Evolutionary conservation across 495 filamentous ascomycete species (phyloP), one percentile per base, ranked within the genome.

Genomic region (Stereocaulon alpinum): DNA sequence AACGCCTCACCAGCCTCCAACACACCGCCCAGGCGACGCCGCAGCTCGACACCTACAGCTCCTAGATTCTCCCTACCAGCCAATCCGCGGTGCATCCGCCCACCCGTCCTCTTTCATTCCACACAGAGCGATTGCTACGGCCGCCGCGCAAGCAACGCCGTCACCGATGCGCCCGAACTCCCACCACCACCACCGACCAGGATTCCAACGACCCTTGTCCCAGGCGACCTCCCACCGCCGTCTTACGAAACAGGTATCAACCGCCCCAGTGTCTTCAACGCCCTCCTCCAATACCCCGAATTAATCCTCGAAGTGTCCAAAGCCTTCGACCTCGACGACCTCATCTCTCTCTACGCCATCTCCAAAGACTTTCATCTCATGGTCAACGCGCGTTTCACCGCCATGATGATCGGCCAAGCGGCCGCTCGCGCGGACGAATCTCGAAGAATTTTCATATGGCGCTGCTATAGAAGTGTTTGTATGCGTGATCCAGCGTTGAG

Each of bases 271-370:
- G 66, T 87, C 52, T 74, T 85, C 66, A 61, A 65, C 34, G 73
- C 72, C 3, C 61, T 88, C 22, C 59, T 76, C 37, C 63, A 68
- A 7, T 68, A 74, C 56, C 67, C 73, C 14, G 79, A 83, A 30
- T 65, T 87, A 5, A 60, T 74, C 50, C 64, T 80, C 29, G 71
- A 74, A 56, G 60, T 86, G 24, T 72, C 75, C 57, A 74, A 73
- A 50, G 69, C 76, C 42, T 76, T 87, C 50, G 58, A 65, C 11
- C 64, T 79, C 4, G 58, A 69, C 5, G 75, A 80, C 44, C 67
- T 87, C 15, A 47, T 85, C 55, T 70, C 69, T 18, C 73, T 88
- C 18, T 84, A 83, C 69, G 67, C 78, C 62, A 77, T 82, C 55
- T 79, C 76, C 61, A 79, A 74, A 55, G 64, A 70, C 42, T 86